Evolutionary conservation across 495 filamentous ascomycete species (phyloP).

Genomic region (Trichoderma reesei): DNA sequence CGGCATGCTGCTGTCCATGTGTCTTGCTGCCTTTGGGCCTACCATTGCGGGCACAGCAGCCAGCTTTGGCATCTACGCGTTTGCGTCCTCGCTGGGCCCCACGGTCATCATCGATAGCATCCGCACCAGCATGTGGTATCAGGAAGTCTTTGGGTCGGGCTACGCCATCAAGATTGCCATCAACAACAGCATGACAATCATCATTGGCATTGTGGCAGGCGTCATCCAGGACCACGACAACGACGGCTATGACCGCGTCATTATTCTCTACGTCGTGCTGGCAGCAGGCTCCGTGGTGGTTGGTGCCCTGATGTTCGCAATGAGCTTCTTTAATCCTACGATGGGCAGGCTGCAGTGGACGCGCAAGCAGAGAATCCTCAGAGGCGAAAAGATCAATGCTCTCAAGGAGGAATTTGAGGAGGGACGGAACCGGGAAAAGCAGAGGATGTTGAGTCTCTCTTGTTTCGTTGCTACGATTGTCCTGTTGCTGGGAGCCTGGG

Average conservation of each 20-base stretch:
- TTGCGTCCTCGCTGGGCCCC: constrained; percentile 31
- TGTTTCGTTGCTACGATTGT: constrained; percentile 26
- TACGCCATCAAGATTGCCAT: constrained; percentile 37
- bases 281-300: constrained; percentile 24
- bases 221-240: constrained; percentile 35
- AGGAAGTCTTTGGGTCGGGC: constrained; percentile 35
- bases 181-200: constrained; percentile 38
- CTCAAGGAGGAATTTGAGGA: constrained; percentile 23
- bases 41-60: constrained; percentile 30
- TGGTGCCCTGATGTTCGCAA: constrained; percentile 13
- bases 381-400: constrained; percentile 23
- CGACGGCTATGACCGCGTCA: constrained; percentile 29
- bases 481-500: constrained; percentile 29
- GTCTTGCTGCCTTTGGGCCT: constrained; percentile 28
- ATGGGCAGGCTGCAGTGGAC: constrained; percentile 35
- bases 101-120: constrained; percentile 37
- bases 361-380: constrained; percentile 25
- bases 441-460: constrained; percentile 19
- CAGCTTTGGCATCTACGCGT: constrained; percentile 35
- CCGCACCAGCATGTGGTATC: constrained; percentile 34
- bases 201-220: constrained; percentile 34
- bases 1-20: constrained; percentile 33
- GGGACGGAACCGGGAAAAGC: constrained; percentile 18
- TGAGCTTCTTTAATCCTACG: constrained; percentile 21
- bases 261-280: constrained; percentile 33